A percentile compares a stretch with the other conserved stretches of the same genome.
Conservation (phyloP, 1,284 basidiomycete species). For the Trametes polyzona region DNA sequence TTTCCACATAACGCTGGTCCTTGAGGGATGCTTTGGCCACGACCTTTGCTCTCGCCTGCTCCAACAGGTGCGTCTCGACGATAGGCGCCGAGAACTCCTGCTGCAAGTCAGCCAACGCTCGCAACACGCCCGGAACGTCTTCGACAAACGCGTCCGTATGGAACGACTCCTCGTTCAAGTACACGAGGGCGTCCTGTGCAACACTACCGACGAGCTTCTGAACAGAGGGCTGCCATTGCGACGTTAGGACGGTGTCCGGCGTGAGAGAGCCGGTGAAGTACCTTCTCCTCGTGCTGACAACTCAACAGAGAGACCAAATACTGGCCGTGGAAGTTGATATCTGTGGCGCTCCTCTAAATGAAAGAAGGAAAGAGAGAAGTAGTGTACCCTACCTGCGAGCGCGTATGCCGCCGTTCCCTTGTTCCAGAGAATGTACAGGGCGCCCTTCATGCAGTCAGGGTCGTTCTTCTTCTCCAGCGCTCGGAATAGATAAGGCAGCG, state of each 20-base stretch:
- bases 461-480: constrained; percentile 78
- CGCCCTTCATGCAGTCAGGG: constrained; percentile 95
- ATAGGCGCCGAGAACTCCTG: constrained; percentile 50
- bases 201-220: constrained; percentile 84
- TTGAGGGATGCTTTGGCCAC: constrained; percentile 47
- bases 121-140: constrained; percentile 48
- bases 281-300: constrained; percentile 94
- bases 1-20: constrained; percentile 49
- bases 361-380: neutral
- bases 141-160: constrained; percentile 63
- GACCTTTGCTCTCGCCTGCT: constrained; percentile 46
- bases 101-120: constrained; percentile 50
- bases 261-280: constrained; percentile 30
- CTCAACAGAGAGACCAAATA: constrained; percentile 78
- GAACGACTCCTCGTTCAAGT: constrained; percentile 64
- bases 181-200: constrained; percentile 65
- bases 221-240: constrained; percentile 71
- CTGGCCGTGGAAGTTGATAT: constrained; percentile 67
- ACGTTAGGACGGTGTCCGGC: constrained; percentile 8
- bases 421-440: constrained; percentile 85
- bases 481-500: constrained; percentile 74
- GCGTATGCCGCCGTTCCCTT: constrained; percentile 77
- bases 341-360: constrained; percentile 37
- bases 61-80: constrained; percentile 49
- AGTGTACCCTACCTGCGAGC: constrained; percentile 52